Percentiles rank a stretch among this genome's conserved stretches.
phyloP scores from a whole-genome alignment of 225 moss, liverwort and hornwort species.

The Rhytidiadelphus loreus region DNA sequence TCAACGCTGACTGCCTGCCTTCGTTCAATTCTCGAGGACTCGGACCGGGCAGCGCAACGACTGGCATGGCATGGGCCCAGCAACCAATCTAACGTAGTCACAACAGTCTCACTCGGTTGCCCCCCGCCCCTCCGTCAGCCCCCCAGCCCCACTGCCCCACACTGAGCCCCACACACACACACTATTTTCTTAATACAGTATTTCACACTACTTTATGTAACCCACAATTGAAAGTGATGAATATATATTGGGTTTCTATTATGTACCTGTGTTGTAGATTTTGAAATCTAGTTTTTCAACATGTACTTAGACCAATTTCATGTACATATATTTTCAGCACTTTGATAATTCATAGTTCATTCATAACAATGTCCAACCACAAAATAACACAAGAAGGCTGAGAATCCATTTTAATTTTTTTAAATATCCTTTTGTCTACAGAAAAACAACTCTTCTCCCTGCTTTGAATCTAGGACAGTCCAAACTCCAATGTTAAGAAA shows the following conservation, averaged over 20 bases:
- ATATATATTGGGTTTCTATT: too few species aligned
- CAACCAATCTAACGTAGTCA: not conserved
- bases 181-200: not conserved
- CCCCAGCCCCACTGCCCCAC: too few species aligned
- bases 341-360: not conserved
- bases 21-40: not conserved
- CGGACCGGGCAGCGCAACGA: not conserved
- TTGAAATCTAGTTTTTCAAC: not conserved
- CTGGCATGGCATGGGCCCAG: not conserved
- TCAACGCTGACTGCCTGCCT: not conserved
- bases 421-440: not conserved
- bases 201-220: not conserved
- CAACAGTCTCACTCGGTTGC: too few species aligned
- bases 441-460: not conserved
- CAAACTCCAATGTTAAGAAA: not conserved
- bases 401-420: not conserved
- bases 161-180: too few species aligned
- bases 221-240: not conserved
- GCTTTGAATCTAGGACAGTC: accelerated
- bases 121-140: not conserved
- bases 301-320: not conserved
- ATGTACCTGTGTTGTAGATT: not conserved
- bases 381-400: not conserved
- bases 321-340: not conserved
- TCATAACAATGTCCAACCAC: not conserved